Evolutionary conservation across 352 stramenopile genomes (phyloP).

Genomic region (Phytophthora cactorum): DNA sequence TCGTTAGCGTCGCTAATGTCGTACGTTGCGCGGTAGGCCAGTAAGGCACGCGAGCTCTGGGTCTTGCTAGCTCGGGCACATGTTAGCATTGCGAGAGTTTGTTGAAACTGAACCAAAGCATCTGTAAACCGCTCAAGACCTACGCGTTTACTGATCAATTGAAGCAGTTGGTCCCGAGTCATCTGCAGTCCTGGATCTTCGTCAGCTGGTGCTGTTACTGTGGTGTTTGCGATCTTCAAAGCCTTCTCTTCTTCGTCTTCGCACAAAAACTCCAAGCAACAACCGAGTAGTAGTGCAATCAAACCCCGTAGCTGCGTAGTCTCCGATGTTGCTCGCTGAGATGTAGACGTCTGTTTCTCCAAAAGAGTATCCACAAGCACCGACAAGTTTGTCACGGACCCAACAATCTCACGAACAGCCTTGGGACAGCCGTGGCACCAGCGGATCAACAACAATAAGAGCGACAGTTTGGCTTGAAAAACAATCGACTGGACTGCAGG

Average conservation of each 20-base stretch:
- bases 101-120: conserved; percentile 69
- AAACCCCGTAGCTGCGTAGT: conserved; percentile 49
- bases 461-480: conserved; percentile 62
- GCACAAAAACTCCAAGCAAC: conserved; percentile 62
- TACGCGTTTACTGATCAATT: conserved; percentile 72
- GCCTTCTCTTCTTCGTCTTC: conserved; percentile 39
- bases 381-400: conserved; percentile 64
- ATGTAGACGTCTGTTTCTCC: conserved; percentile 7
- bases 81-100: conserved; percentile 51
- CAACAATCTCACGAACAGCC: conserved; percentile 61
- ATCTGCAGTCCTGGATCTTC: conserved; percentile 34
- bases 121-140: conserved; percentile 73
- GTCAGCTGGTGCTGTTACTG: conserved; percentile 13
- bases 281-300: conserved; percentile 58
- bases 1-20: conserved; percentile 28
- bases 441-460: conserved; percentile 60
- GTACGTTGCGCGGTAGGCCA: conserved; percentile 46
- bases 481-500: conserved; percentile 38
- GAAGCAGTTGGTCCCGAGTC: conserved; percentile 66
- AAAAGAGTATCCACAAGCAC: conserved; percentile 52
- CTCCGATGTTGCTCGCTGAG: conserved; percentile 25
- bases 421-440: conserved; percentile 69
- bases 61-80: conserved; percentile 50
- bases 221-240: conserved; percentile 27
- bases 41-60: conserved; percentile 46